Conservation (phyloP, 2,329 filamentous ascomycete species). For the Aspergillus texensis region DNA sequence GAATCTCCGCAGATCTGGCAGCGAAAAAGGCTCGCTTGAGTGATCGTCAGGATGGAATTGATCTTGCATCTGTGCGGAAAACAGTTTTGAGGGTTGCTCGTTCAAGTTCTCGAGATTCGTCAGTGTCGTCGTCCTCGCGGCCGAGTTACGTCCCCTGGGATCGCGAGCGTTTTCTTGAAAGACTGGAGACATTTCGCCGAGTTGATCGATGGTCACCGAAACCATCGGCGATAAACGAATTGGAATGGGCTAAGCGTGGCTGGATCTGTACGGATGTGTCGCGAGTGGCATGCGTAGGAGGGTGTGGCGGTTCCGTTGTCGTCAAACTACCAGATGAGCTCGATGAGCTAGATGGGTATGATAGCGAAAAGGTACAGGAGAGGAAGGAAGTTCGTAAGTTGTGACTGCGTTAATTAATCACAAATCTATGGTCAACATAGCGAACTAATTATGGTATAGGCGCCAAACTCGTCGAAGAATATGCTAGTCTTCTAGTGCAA, state of each 20-base stretch:
- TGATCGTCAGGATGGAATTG: slow-evolving; percentile 20
- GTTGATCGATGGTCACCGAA: slow-evolving; percentile 94
- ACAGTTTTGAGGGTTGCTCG: slow-evolving; percentile 31
- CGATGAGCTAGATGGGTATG: slow-evolving; percentile 52
- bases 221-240: slow-evolving; percentile 79
- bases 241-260: slow-evolving; percentile 91
- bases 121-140: slow-evolving; percentile 37
- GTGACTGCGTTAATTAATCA: background rate
- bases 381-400: slow-evolving; percentile 48
- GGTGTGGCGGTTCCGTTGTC: slow-evolving; percentile 81
- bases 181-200: slow-evolving; percentile 85
- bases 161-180: slow-evolving; percentile 75
- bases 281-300: slow-evolving; percentile 76
- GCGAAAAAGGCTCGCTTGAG: slow-evolving; percentile 40
- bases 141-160: slow-evolving; percentile 86
- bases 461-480: slow-evolving; percentile 73
- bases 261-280: slow-evolving; percentile 86
- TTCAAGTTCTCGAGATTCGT: slow-evolving; percentile 31
- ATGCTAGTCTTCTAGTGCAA: slow-evolving; percentile 70
- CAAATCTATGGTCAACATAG: background rate
- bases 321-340: slow-evolving; percentile 75
- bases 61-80: slow-evolving; percentile 27
- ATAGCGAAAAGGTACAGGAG: slow-evolving; percentile 45
- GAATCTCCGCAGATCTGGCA: slow-evolving; percentile 29
- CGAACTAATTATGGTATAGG: slow-evolving; percentile 38